Conservation (phyloP, 805 yeast genomes). For the Yarrowia alimentaria region DNA sequence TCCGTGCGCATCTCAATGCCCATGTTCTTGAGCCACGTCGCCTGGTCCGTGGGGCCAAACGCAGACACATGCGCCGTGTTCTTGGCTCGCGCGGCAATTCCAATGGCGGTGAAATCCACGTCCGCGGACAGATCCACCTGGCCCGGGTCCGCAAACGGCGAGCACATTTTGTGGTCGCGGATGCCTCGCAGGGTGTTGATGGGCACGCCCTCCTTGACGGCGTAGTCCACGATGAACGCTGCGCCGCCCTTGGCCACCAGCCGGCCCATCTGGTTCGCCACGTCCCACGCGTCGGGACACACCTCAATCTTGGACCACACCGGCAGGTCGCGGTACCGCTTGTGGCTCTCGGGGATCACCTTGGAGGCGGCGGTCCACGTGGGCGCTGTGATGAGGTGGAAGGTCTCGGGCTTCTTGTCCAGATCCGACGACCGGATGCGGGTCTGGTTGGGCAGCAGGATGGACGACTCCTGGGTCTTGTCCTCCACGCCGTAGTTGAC, state of each 20-base stretch:
- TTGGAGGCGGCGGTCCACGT: conserved; percentile 61
- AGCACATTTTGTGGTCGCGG: conserved; percentile 64
- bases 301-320: conserved; percentile 63
- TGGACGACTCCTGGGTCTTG: conserved; percentile 29
- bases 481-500: conserved; percentile 52
- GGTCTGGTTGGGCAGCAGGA: conserved; percentile 36
- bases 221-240: conserved; percentile 75
- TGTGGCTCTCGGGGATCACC: conserved; percentile 49
- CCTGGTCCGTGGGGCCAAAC: conserved; percentile 69
- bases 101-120: conserved; percentile 71
- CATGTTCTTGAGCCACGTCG: conserved; percentile 71
- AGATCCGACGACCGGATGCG: conserved; percentile 23
- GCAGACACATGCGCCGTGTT: conserved; percentile 36
- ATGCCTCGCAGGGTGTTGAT: conserved; percentile 74
- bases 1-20: conserved; percentile 70
- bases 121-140: conserved; percentile 78
- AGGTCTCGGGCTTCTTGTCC: conserved; percentile 38
- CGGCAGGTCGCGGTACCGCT: conserved; percentile 54
- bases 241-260: conserved; percentile 54
- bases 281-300: conserved; percentile 68
- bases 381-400: conserved; percentile 58
- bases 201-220: conserved; percentile 59
- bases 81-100: conserved; percentile 38
- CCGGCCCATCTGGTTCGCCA: conserved; percentile 53
- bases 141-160: conserved; percentile 75